Conservation (phyloP, 2,329 filamentous ascomycete genomes). For the Diaporthe sp. region DNA sequence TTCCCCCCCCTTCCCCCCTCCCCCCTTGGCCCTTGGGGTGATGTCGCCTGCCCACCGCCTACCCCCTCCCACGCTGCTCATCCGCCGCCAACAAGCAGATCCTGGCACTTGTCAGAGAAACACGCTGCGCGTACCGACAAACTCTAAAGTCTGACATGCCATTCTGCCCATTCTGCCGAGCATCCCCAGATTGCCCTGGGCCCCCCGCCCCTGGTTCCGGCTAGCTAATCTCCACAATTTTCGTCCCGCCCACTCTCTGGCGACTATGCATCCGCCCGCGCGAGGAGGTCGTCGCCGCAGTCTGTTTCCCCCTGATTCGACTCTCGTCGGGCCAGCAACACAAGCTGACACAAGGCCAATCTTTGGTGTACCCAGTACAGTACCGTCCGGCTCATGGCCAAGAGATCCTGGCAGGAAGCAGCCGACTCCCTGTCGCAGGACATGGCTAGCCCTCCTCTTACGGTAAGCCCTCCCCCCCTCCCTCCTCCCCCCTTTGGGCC, state of each 20-base stretch:
- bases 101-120: constrained; percentile 13
- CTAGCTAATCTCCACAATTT: constrained; percentile 27
- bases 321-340: constrained; percentile 3
- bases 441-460: constrained; percentile 32
- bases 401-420: constrained; percentile 36
- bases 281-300: constrained; percentile 25
- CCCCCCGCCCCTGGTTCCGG: constrained; percentile 28
- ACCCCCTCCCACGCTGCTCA: background rate
- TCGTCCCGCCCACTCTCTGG: constrained; percentile 29
- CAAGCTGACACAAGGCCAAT: constrained; percentile 15
- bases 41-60: background rate
- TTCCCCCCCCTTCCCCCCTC: background rate
- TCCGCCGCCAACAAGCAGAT: background rate
- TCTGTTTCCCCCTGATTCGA: constrained; percentile 30
- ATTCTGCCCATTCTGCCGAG: constrained; percentile 30
- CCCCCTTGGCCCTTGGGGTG: background rate
- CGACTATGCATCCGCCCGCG: constrained; percentile 26
- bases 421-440: constrained; percentile 30
- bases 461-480: background rate
- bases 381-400: constrained; percentile 31
- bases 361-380: constrained; percentile 21
- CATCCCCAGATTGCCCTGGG: constrained; percentile 27
- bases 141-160: constrained; percentile 23
- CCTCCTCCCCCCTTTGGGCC: background rate
- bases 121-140: constrained; percentile 19